Evolutionary conservation across 2,329 filamentous ascomycete species (phyloP).

Genomic region (Elsinoe batatas): DNA sequence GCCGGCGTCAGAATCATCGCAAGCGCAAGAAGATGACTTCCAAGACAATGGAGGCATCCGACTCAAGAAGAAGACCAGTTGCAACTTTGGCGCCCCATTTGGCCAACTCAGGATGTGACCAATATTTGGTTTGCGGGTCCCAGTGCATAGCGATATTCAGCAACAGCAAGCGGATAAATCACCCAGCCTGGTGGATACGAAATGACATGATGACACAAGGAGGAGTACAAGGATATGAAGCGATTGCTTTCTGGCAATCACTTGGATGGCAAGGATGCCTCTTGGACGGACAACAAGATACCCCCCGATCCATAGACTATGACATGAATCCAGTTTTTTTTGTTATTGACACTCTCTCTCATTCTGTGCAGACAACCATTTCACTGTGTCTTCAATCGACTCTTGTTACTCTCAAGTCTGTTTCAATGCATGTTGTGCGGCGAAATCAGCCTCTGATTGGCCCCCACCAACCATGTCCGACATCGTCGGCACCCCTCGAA

Average conservation of each 20-base stretch:
- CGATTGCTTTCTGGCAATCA: not conserved
- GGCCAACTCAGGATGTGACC: slow-evolving; percentile 22
- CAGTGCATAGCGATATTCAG: slow-evolving; percentile 1
- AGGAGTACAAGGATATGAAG: not conserved
- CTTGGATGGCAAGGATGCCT: slow-evolving; percentile 4
- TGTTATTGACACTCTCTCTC: not conserved
- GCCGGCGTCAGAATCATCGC: slow-evolving; percentile 7
- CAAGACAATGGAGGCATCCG: slow-evolving; percentile 26
- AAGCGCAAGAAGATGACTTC: slow-evolving; percentile 17
- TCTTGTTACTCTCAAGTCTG: not conserved
- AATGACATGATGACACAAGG: not conserved
- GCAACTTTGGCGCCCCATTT: slow-evolving; percentile 29
- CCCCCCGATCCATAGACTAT: slow-evolving; percentile 6
- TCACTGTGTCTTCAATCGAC: too few species aligned
- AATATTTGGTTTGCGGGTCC: not conserved
- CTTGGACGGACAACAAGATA: slow-evolving; percentile 4
- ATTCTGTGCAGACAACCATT: too few species aligned
- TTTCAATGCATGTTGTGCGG: not conserved
- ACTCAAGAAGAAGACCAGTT: slow-evolving; percentile 28
- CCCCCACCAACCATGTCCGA: not conserved
- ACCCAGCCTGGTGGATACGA: not conserved
- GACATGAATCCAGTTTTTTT: slow-evolving; percentile 1
- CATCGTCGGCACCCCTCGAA: not conserved
- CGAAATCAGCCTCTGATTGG: slow-evolving; percentile 6
- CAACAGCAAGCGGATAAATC: not conserved